These are phyloP conservation scores for Talaromyces verruculosus DNA, from an alignment of 2,329 filamentous ascomycete genomes.

Conservation along the genomic window DNA sequence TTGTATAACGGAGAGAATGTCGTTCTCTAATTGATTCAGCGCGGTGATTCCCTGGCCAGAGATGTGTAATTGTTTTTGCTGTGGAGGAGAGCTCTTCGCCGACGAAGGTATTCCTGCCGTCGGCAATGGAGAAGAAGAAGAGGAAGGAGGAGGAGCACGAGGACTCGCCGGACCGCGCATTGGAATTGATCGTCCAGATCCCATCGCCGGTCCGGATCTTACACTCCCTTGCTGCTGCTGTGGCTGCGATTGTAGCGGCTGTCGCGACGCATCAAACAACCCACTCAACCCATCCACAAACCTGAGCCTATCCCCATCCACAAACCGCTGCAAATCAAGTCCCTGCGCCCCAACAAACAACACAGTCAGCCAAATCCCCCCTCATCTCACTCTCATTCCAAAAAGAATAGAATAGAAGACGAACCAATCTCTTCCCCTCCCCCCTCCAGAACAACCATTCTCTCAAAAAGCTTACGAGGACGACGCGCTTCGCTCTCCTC, in stretches of 20 bases:
- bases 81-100: conserved; percentile 15
- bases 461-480: conserved; percentile 81
- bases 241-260: neutral
- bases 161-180: conserved; percentile 26
- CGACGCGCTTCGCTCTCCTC: conserved; percentile 48
- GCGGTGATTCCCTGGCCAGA: conserved; percentile 28
- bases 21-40: conserved; percentile 37
- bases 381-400: neutral
- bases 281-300: conserved; percentile 74
- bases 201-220: neutral
- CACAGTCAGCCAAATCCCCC: neutral
- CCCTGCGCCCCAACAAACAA: conserved; percentile 50
- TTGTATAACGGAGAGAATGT: conserved; percentile 35
- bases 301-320: conserved; percentile 60
- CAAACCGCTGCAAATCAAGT: conserved; percentile 65
- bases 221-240: conserved; percentile 9
- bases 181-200: conserved; percentile 29
- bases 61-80: conserved; percentile 26
- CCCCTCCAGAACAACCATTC: conserved; percentile 77
- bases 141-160: neutral
- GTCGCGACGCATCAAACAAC: conserved; percentile 48
- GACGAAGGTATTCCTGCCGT: neutral
- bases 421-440: conserved; percentile 66
- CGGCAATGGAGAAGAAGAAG: neutral
- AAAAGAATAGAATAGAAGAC: conserved; percentile 24